Evolutionary conservation across 1,139 yeast species (phyloP).

Genomic region (Lizanozyma gosingica): DNA sequence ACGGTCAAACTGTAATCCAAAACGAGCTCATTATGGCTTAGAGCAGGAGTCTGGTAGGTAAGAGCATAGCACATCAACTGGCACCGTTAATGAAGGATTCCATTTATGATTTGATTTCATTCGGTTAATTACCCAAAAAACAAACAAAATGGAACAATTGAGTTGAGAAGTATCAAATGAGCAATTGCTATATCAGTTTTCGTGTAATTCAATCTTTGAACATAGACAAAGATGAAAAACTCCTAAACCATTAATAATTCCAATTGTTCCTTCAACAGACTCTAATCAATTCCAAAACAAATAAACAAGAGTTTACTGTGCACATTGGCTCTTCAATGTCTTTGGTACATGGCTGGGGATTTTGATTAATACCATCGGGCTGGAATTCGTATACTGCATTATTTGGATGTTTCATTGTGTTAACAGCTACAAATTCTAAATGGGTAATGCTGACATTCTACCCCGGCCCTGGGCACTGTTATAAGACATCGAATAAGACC

Average conservation of each 20-base stretch:
- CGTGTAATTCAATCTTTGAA: too few relatives aligned
- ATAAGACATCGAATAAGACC: neutral
- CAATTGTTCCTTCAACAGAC: too few relatives aligned
- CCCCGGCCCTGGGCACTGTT: neutral
- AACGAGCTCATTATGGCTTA: too few relatives aligned
- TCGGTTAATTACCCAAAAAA: neutral
- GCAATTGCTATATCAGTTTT: too few relatives aligned
- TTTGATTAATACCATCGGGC: neutral
- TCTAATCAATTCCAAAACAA: neutral
- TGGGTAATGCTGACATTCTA: neutral
- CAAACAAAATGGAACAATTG: too few relatives aligned
- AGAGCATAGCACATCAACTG: too few relatives aligned
- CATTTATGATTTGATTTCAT: neutral
- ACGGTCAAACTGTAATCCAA: too few relatives aligned
- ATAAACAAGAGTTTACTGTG: neutral
- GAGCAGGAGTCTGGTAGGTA: too few relatives aligned
- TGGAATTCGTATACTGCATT: neutral
- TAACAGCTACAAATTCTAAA: neutral
- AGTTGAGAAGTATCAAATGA: too few relatives aligned
- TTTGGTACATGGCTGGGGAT: neutral
- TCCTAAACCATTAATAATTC: too few relatives aligned
- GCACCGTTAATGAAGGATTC: too few relatives aligned
- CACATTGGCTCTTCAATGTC: neutral
- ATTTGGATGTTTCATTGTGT: neutral
- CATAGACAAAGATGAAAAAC: too few relatives aligned